Percentiles rank a stretch among this genome's conserved stretches.
phyloP scores from a whole-genome alignment of 2,329 filamentous ascomycete genomes.

The Paraphoma sp. region DNA sequence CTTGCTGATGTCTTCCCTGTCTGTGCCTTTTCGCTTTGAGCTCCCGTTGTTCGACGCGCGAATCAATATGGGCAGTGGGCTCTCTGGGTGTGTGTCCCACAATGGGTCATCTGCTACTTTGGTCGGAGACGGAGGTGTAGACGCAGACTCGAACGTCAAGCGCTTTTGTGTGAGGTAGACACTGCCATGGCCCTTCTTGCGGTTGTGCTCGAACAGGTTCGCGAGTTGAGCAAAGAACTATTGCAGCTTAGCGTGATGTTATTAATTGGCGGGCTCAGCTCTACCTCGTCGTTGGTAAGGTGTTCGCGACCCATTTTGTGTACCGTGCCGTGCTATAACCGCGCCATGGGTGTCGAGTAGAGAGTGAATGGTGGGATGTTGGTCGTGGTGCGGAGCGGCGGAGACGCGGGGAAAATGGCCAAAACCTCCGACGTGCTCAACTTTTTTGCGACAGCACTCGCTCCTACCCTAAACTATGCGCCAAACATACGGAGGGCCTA shows the following conservation, averaged over 20 bases:
- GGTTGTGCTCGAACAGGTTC: slow-evolving; percentile 71
- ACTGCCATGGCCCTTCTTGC: slow-evolving; percentile 74
- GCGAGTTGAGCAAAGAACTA: slow-evolving; percentile 77
- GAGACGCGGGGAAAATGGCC: slow-evolving; percentile 26
- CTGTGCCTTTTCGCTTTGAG: slow-evolving; percentile 53
- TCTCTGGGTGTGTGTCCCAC: slow-evolving; percentile 65
- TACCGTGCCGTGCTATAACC: slow-evolving; percentile 23
- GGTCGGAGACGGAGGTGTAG: slow-evolving; percentile 40
- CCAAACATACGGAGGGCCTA: slow-evolving; percentile 49
- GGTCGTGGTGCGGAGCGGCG: slow-evolving; percentile 24
- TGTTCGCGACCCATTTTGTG: slow-evolving; percentile 57
- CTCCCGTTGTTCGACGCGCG: slow-evolving; percentile 80
- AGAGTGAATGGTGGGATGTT: slow-evolving; percentile 27
- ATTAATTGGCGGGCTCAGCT: slow-evolving; percentile 9
- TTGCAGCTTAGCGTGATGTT: neutral
- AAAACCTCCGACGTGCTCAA: slow-evolving; percentile 36
- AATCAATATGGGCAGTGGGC: slow-evolving; percentile 76
- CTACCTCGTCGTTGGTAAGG: slow-evolving; percentile 68
- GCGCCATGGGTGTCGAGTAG: slow-evolving; percentile 25
- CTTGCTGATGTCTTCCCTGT: slow-evolving; percentile 59
- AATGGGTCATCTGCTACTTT: slow-evolving; percentile 60
- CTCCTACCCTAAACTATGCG: slow-evolving; percentile 42
- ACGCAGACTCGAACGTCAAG: slow-evolving; percentile 53
- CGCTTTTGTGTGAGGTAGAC: slow-evolving; percentile 80
- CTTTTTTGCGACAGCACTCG: slow-evolving; percentile 35